These are phyloP conservation scores for Alternaria dauci DNA, from an alignment of 2,329 filamentous ascomycete genomes.

Conservation along the genomic window DNA sequence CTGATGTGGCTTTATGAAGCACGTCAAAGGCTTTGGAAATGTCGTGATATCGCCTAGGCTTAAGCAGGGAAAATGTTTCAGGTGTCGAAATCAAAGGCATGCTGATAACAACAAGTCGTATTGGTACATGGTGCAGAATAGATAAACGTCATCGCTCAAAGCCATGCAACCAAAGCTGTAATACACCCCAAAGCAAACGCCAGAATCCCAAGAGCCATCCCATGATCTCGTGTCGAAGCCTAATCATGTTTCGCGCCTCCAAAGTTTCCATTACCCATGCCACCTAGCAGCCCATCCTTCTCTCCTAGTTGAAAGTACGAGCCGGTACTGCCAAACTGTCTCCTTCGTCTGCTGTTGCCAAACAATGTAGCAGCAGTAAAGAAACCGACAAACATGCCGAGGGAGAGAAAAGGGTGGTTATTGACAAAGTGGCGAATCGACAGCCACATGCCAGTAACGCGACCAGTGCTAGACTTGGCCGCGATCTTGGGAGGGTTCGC, in stretches of 20 bases:
- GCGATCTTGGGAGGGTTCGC: constrained; percentile 74
- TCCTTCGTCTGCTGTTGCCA: constrained; percentile 44
- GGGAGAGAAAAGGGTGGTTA: constrained; percentile 56
- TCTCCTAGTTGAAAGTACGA: constrained; percentile 71
- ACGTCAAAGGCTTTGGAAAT: constrained; percentile 1
- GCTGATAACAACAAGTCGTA: constrained; percentile 1
- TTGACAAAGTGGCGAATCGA: constrained; percentile 51
- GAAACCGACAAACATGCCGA: constrained; percentile 67
- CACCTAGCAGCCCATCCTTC: constrained; percentile 71
- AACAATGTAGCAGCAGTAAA: constrained; percentile 58
- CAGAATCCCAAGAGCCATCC: neutral
- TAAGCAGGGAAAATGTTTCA: neutral
- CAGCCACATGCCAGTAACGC: constrained; percentile 73
- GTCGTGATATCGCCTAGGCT: neutral
- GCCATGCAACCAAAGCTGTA: constrained; percentile 17
- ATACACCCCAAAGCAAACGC: constrained; percentile 18
- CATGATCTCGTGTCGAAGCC: neutral
- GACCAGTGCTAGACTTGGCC: constrained; percentile 78
- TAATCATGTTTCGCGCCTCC: constrained; percentile 47
- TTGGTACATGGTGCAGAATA: neutral
- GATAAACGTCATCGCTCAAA: constrained; percentile 1
- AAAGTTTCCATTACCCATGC: constrained; percentile 58
- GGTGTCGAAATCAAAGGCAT: neutral
- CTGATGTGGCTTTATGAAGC: neutral
- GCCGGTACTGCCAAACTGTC: constrained; percentile 61